Conservation (phyloP, 345 rosid genomes). For the Eucalyptus cloeziana region DNA sequence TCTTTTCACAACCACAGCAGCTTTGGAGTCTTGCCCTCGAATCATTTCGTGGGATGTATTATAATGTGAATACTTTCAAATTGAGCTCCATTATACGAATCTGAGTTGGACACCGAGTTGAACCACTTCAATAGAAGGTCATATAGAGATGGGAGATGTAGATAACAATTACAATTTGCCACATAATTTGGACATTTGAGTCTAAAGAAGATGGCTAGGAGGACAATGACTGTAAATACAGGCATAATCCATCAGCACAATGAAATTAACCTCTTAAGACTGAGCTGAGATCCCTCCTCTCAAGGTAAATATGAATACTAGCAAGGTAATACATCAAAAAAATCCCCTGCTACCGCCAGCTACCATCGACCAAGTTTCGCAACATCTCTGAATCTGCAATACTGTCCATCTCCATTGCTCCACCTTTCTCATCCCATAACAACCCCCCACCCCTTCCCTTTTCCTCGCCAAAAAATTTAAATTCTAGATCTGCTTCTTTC, state of each 20-base stretch:
- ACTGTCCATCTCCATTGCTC: neutral
- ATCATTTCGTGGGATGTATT: neutral
- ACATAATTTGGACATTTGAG: neutral
- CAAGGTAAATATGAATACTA: neutral
- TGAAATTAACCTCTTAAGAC: neutral
- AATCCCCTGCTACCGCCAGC: neutral
- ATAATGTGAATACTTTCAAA: neutral
- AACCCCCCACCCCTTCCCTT: neutral
- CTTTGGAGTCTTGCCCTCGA: neutral
- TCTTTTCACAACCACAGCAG: neutral
- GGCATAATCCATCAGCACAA: neutral
- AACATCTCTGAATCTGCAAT: neutral
- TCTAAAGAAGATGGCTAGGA: neutral
- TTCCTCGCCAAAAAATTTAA: neutral
- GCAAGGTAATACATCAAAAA: neutral
- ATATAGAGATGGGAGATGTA: neutral
- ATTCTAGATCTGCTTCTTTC: neutral
- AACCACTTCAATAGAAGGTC: neutral
- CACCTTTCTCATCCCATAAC: neutral
- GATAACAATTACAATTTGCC: neutral
- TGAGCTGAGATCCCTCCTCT: neutral
- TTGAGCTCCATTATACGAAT: neutral
- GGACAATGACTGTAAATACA: neutral
- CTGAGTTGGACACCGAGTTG: neutral
- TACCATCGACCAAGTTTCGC: neutral